Conservation (phyloP, 108 stramenopile species). For the Cyclotella choctawhatcheeana region DNA sequence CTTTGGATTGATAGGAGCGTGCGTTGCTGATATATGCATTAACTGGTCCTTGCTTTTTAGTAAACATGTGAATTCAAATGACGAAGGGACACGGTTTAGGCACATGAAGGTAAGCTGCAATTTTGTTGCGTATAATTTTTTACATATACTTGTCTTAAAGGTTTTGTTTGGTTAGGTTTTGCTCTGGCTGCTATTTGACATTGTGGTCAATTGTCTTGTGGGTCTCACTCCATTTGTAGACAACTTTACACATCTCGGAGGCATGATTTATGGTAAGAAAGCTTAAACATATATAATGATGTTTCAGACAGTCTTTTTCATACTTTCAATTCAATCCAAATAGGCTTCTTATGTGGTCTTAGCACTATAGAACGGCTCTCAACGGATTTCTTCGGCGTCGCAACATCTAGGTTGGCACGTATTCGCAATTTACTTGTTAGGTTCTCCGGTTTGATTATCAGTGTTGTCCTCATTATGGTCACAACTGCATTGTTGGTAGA, state of each 20-base stretch:
- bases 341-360: conserved; percentile 72
- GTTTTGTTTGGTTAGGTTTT: conserved; percentile 49
- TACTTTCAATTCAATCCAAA: neutral
- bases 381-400: conserved; percentile 71
- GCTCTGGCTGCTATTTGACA: conserved; percentile 75
- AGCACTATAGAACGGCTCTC: conserved; percentile 79
- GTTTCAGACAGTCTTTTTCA: neutral
- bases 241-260: conserved; percentile 90
- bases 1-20: conserved; percentile 90
- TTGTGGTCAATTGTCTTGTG: conserved; percentile 79
- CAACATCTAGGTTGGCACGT: conserved; percentile 30
- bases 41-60: conserved; percentile 89
- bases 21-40: conserved; percentile 87
- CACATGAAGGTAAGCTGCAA: conserved; percentile 40
- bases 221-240: conserved; percentile 91
- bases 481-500: conserved; percentile 70
- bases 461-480: conserved; percentile 67
- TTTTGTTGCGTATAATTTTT: neutral
- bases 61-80: conserved; percentile 57
- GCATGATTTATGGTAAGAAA: conserved; percentile 68
- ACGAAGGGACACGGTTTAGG: conserved; percentile 50
- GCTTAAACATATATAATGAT: neutral
- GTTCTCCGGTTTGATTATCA: conserved; percentile 77
- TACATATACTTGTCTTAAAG: neutral
- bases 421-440: conserved; percentile 51